Evolutionary conservation across 352 stramenopile species (phyloP), one percentile per base, ranked within the genome.

Genomic region (Globisporangium ultimum): DNA sequence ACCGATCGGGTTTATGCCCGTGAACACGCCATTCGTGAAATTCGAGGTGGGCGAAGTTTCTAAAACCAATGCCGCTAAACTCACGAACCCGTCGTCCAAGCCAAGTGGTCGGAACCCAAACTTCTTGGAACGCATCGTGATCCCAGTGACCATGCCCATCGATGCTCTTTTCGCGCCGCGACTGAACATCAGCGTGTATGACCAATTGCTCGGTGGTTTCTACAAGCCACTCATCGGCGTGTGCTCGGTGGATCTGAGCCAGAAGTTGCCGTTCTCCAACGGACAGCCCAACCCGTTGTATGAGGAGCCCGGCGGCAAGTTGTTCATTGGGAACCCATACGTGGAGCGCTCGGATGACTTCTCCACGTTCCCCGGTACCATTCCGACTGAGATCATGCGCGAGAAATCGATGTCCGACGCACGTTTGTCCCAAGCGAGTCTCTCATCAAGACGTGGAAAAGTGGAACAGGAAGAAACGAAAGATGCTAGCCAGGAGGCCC

Each of bases 131-230:
- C 80, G 84, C 3, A 80, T 97, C 49, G 52, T 96, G 9, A 74
- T 97, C 15, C 84, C 84, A 4, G 70, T 97, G 3, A 76, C 85
- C 60, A 68, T 97, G 57, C 91, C 91, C 0, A 52, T 94, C 0
- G 80, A 97, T 66, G 79, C 85, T 6, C 67, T 95, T 22, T 97
- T 91, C 57, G 77, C 89, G 2, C 88, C 89, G 15, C 74, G 86
- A 0, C 64, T 97, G 15, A 93, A 91, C 61, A 79, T 97, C 34
- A 87, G 72, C 15, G 85, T 96, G 32, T 90, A 87, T 54, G 89
- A 97, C 54, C 79, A 82, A 36, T 61, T 93, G 10, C 70, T 97
- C 18, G 88, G 88, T 66, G 89, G 89, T 0, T 92, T 92, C 55
- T 88, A 87, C 60, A 91, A 86, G 46, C 86, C 88, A 0, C 69